Conservation (phyloP, 164 flowering plant species). For the Malania oleifera region DNA sequence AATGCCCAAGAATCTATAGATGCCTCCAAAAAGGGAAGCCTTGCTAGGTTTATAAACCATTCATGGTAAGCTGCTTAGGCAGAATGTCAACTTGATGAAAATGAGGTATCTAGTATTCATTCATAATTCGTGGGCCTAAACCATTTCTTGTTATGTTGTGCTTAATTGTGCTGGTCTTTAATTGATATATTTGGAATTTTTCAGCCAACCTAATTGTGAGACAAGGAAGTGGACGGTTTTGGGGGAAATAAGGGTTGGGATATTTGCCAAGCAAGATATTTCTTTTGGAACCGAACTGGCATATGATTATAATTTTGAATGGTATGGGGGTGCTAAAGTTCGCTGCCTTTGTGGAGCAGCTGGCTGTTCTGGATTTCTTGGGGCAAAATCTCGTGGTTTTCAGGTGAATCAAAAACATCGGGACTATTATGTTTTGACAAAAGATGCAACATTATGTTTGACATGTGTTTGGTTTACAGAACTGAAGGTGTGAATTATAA, state of each 20-base stretch:
- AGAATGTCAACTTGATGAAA: background rate
- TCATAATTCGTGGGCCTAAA: background rate
- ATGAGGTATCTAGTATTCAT: background rate
- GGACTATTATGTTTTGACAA: too few relatives aligned
- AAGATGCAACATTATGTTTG: background rate
- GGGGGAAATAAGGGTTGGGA: constrained; percentile 94
- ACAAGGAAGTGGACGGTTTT: constrained; percentile 93
- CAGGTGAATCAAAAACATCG: constrained; percentile 42
- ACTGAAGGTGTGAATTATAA: background rate
- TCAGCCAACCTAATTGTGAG: constrained; percentile 94
- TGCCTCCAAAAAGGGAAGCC: constrained; percentile 93
- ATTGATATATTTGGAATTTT: constrained; percentile 17
- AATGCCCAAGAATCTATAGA: constrained; percentile 73
- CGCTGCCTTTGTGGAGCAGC: constrained; percentile 94
- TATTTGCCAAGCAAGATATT: constrained; percentile 86
- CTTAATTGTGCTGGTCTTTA: constrained; percentile 9
- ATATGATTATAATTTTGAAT: constrained; percentile 92
- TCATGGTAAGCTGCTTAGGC: constrained; percentile 68
- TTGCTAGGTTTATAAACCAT: constrained; percentile 92
- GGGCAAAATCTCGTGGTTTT: constrained; percentile 97
- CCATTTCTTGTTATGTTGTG: background rate
- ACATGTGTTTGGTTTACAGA: too few relatives aligned
- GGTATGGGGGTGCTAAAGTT: constrained; percentile 98
- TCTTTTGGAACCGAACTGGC: constrained; percentile 66
- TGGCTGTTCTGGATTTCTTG: constrained; percentile 89